Evolutionary conservation across 495 filamentous ascomycete species (phyloP).

Genomic region (Hypoxylon subgilvum): DNA sequence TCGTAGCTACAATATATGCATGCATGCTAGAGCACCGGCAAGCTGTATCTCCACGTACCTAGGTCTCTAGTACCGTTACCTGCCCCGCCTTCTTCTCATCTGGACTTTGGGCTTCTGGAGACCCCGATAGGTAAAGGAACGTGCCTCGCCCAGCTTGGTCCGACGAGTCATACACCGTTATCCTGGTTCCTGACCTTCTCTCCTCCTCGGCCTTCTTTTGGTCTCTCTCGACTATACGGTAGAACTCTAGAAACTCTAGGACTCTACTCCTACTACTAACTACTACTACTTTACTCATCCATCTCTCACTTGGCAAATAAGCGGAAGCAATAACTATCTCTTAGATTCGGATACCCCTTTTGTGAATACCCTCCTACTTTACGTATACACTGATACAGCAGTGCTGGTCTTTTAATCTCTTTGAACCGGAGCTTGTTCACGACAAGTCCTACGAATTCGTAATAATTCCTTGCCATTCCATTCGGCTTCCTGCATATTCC

Average conservation of each 20-base stretch:
- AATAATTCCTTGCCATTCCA: constrained; percentile 15
- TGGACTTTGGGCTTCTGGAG: constrained; percentile 2
- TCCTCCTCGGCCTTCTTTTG: background rate
- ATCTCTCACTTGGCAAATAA: no score
- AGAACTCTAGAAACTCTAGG: constrained; percentile 10
- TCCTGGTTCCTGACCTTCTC: constrained; percentile 27
- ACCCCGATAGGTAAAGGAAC: constrained; percentile 19
- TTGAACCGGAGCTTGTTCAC: constrained; percentile 1
- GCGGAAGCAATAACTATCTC: no score
- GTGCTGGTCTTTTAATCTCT: constrained; percentile 22
- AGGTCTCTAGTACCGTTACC: no score
- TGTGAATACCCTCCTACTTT: constrained; percentile 11
- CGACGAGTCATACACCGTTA: constrained; percentile 30
- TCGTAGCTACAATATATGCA: no score
- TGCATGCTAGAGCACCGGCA: background rate
- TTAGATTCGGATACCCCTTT: constrained; percentile 34
- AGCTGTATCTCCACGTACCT: constrained; percentile 13
- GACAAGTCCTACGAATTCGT: constrained; percentile 15
- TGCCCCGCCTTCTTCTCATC: constrained; percentile 33
- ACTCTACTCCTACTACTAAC: no score
- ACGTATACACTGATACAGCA: constrained; percentile 18
- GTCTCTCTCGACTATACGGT: background rate
- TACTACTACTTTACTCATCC: no score
- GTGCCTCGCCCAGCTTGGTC: constrained; percentile 16
- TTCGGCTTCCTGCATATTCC: constrained; percentile 29